phyloP scores from a whole-genome alignment of 2,329 filamentous ascomycete genomes.

The Microcyclosporella mali region DNA sequence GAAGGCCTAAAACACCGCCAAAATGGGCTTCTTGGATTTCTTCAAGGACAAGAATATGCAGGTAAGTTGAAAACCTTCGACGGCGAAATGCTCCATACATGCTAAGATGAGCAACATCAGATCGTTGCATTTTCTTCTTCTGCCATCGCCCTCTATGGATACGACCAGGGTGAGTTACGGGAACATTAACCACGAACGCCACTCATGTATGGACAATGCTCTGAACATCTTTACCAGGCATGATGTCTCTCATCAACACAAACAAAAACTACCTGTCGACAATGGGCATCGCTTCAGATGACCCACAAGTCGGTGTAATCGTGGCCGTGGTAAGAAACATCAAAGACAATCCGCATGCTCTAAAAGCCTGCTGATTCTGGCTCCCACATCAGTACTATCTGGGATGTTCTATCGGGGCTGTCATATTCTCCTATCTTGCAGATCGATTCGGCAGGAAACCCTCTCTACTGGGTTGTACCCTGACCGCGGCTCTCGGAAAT shows the following conservation, averaged over 20 bases:
- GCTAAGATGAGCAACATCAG: constrained; percentile 23
- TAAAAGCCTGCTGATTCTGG: too few relatives aligned
- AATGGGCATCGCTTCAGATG: constrained; percentile 94
- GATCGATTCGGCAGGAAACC: constrained; percentile 51
- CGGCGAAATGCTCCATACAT: constrained; percentile 43
- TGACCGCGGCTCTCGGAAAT: constrained; percentile 50
- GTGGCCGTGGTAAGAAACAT: constrained; percentile 41
- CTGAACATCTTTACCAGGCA: constrained; percentile 32
- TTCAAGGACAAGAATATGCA: constrained; percentile 20
- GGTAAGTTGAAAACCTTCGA: constrained; percentile 6
- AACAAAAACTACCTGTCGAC: constrained; percentile 94
- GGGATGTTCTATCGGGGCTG: constrained; percentile 53
- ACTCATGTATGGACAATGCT: background rate
- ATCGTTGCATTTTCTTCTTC: constrained; percentile 50
- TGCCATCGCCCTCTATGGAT: constrained; percentile 50
- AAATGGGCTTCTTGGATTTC: constrained; percentile 7
- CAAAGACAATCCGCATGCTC: too few relatives aligned
- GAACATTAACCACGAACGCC: background rate
- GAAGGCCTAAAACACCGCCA: background rate
- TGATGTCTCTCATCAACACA: constrained; percentile 53
- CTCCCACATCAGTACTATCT: constrained; percentile 46
- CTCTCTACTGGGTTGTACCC: constrained; percentile 51
- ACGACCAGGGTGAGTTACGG: constrained; percentile 21
- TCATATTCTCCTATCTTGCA: constrained; percentile 51
- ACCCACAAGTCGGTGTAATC: constrained; percentile 52